These are phyloP conservation scores for Mimosa pudica DNA, from an alignment of 306 rosid species.

Conservation along the genomic window DNA sequence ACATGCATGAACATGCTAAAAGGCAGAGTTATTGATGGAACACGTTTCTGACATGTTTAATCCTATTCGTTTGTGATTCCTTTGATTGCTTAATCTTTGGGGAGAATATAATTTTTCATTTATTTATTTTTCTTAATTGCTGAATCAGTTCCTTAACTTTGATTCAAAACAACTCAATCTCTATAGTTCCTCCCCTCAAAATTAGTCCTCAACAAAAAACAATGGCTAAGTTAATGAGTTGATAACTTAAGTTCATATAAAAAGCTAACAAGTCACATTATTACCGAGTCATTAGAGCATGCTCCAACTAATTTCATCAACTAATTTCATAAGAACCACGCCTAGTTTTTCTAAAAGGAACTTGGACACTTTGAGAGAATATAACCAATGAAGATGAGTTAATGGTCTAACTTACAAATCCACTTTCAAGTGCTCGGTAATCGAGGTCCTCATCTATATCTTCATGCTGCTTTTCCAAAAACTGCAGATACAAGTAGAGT, in stretches of 20 bases:
- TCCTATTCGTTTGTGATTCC: not conserved
- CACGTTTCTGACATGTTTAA: not conserved
- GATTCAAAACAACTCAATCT: not conserved
- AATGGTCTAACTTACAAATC: slow-evolving; percentile 73
- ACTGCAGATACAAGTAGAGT: slow-evolving; percentile 54
- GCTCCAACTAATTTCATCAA: not conserved
- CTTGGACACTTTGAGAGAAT: slow-evolving; percentile 1
- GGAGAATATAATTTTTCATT: not conserved
- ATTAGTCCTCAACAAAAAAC: not conserved
- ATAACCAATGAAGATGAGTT: not conserved
- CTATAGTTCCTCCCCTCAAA: not conserved
- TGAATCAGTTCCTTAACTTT: not conserved
- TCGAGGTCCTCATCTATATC: slow-evolving; percentile 74
- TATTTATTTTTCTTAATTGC: not conserved
- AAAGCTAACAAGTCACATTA: not conserved
- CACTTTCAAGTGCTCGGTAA: slow-evolving; percentile 87
- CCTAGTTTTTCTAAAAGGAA: not conserved
- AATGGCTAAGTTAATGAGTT: not conserved
- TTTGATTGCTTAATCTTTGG: not conserved
- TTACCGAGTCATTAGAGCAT: not conserved
- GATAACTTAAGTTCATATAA: not conserved
- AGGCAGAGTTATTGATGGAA: not conserved
- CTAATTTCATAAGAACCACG: no score
- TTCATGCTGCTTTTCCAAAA: slow-evolving; percentile 77
- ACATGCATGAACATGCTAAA: not conserved